Evolutionary conservation across 1,139 yeast genomes (phyloP), one percentile per base, ranked within the genome.

Genomic region (Candida dubliniensis): DNA sequence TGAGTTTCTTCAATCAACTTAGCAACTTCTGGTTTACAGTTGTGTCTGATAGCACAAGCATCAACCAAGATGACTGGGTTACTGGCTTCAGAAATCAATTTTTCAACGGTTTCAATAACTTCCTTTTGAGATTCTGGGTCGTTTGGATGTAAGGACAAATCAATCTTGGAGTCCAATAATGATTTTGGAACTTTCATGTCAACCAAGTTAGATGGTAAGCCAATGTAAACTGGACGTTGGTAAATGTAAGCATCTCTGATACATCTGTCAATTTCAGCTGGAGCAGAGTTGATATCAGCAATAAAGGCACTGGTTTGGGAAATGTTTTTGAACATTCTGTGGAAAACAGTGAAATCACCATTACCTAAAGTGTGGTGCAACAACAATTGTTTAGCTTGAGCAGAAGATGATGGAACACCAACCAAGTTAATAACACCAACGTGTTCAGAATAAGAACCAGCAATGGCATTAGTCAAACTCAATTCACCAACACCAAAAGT

Each of bases 21-120:
- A 50, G 67, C 71, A 48, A 87, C 84, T 66, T 84, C 89, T 31
- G 64, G 68, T 58, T 75, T 76, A 57, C 83, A 85, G 53, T 75
- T 75, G 66, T 87, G 95, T 70, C 96, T 79, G 42, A 84, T 71
- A 49, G 91, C 89, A 75, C 96, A 87, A 35, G 96, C 95, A 69
- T 88, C 96, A 40, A 87, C 90, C 56, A 88, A 72, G 55, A 88
- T 79, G 49, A 86, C 66, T 51, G 96, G 96, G 66, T 81, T 79
- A 60, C 76, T 62, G 39, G 95, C 82, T 40, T 67, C 67, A 51
- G 61, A 57, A 53, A 88, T 73, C 68, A 84, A 63, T 27, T 66
- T 64, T 47, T 80, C 57, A 44, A 85, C 76, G 44, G 74, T 64
- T 34, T 79, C 82, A 47, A 87, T 69, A 42, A 85, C 90, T 65